Evolutionary conservation across 139 green algal genomes (phyloP), one percentile per base, ranked within the genome.

Genomic region (Closterium sp.): DNA sequence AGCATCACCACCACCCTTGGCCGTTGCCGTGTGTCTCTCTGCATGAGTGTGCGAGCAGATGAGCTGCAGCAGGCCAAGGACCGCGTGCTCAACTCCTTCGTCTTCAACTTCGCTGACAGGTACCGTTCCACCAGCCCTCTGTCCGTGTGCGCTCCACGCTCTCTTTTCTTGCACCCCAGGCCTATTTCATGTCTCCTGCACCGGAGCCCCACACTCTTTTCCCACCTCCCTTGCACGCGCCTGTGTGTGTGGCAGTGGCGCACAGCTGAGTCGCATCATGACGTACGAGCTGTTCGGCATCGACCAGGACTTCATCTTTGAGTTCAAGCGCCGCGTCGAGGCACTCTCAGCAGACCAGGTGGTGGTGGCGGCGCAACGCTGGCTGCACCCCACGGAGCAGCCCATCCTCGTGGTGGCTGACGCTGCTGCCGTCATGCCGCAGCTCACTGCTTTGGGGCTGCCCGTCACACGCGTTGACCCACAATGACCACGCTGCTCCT

Each of bases 71-170:
- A 38, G n/a, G 90, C 91, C 32, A 94, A 94, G 64, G 90, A 94
- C 32, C 25, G 91, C 5, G 69, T 92, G 16, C 86, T 94, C 25
- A 94, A 94, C 55, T 86, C 85, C 12, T 94, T 94, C 55, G 83
- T 94, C 36, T 94, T 94, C 91, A 94, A 94, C 86, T 94, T 94
- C 84, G 91, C 86, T 28, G 89, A 94, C 85, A 89, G 33, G 90
- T 93, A 86, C 33, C 84, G 89, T 12, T 34, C 64, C 30, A 90
- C 16, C 85, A 88, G n/a, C n/a, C n/a, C n/a, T n/a, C n/a, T n/a
- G n/a, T n/a, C n/a, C n/a, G n/a, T n/a, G n/a, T n/a, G n/a, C n/a
- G n/a, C n/a, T 76, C 16, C 55, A 76, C 55, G 10, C 55, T 76
- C 55, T 76, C 55, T 6, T 76, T 16, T 76, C 55, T 76, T 12